Evolutionary conservation across 2,329 filamentous ascomycete species (phyloP), one percentile per base, ranked within the genome.

Genomic region (Colletotrichum viniferum): DNA sequence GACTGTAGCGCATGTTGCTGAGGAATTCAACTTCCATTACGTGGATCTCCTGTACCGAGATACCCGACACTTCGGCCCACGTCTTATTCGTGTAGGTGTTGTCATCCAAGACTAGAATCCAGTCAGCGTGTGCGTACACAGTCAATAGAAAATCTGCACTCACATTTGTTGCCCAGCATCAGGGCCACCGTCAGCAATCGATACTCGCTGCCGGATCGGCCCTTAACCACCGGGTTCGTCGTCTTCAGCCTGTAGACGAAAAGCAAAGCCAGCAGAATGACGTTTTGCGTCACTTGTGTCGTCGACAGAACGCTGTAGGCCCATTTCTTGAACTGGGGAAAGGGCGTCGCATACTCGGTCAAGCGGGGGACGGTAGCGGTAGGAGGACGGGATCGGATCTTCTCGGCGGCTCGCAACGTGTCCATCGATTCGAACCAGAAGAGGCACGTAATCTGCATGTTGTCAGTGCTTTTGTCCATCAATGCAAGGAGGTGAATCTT

Each of bases 11-110:
- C 93, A 99, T 98, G 84, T 98, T 98, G 88, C 96, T 98, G 77
- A 99, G 88, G 80, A 99, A 99, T 84, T 99, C 97, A n/a, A 99
- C 97, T 84, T 99, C 97, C 97, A 99, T 99, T 60, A 98, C 94
- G 83, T 99, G 97, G 67, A 99, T 98, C 84, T 99, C 97, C 76
- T 94, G 92, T 14, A 98, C 96, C 2, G 95, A 93, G 76, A 99
- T 98, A 60, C 95, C 94, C 1, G 97, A 98, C 13, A 99, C 97
- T 81, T 99, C 97, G 4, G 96, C 97, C 97, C 97, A 99, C 0
- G 97, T 99, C 88, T 98, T 98, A 87, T 99, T 99, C 48, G 97
- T 98, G 85, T 99, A 99, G 0, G 97, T 98, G 84, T 98, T 99
- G 84, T 99, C 97, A 82, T 99, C 97, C 80, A 99, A 87, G 83